Evolutionary conservation across 108 stramenopile genomes (phyloP), one percentile per base, ranked within the genome.

Genomic region (Skeletonema costatum): DNA sequence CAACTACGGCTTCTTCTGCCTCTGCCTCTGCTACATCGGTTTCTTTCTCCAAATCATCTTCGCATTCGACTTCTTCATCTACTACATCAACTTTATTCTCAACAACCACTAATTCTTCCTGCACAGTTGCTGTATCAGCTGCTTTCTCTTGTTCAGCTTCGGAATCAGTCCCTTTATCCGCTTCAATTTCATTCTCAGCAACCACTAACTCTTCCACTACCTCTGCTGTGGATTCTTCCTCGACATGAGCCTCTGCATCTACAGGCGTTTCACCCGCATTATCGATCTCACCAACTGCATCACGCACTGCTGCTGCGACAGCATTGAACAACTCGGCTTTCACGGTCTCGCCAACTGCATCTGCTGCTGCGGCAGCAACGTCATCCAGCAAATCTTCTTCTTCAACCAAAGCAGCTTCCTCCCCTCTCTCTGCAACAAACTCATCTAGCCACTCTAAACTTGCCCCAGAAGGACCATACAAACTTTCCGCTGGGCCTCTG

Each of bases 381-480:
- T 16, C 44, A 42, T 12, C 11, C 16, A 46, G 16, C 44, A n/a
- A 46, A n/a, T 46, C 44, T n/a, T 16, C 16, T n/a, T 46, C 39
- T 86, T 11, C 35, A 0, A 29, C 16, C 6, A 56, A 21, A n/a
- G 68, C 36, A 16, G 33, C 70, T 48, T 64, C 72, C 35, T 67
- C 85, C 33, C 85, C 85, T 29, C 85, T 86, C 71, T 84, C 85
- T 7, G 53, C 53, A 12, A 85, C 67, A 75, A 89, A 89, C 53
- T 80, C 80, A 46, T 76, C 74, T n/a, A 92, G 42, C 91, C 91
- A 92, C 64, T 80, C 91, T 59, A 87, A 51, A 64, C 80, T 86
- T 4, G 91, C 86, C 17, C 89, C 89, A 46, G 86, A 88, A 17
- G 86, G 82, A 60, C 91, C 91, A 61, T 92, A 92, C 51, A 92